phyloP scores from a whole-genome alignment of 345 rosid species.

The Lagerstroemia speciosa region DNA sequence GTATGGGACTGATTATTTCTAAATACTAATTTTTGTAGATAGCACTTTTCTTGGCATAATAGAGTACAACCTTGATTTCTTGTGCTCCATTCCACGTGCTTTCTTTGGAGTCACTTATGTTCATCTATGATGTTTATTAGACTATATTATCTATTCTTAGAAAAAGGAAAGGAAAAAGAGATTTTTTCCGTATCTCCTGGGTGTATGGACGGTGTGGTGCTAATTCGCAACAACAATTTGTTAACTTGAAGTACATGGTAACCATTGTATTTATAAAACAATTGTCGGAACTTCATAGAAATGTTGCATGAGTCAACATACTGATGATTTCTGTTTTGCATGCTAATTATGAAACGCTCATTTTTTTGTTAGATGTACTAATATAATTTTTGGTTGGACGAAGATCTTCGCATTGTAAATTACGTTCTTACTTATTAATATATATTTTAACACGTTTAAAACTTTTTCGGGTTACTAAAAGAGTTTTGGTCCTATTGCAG shows the following conservation, averaged over 20 bases:
- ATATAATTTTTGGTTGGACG: neutral
- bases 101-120: neutral
- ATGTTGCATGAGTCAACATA: too few species aligned
- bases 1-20: neutral
- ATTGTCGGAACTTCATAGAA: too few species aligned
- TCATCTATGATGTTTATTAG: neutral
- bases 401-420: neutral
- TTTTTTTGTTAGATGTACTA: too few species aligned
- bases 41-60: neutral
- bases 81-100: neutral
- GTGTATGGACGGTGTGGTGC: too few species aligned
- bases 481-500: constrained; percentile 32
- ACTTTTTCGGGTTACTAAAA: neutral
- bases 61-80: neutral
- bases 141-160: too few species aligned
- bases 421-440: neutral
- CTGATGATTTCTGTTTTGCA: too few species aligned
- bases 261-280: too few species aligned
- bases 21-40: neutral
- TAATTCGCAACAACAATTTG: too few species aligned
- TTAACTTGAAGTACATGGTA: too few species aligned
- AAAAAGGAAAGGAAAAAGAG: too few species aligned
- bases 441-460: neutral
- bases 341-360: too few species aligned
- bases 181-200: too few species aligned